Base-by-base conservation (phyloP, 2,329 filamentous ascomycete species). In the Aspergillus novoparasiticus region DNA sequence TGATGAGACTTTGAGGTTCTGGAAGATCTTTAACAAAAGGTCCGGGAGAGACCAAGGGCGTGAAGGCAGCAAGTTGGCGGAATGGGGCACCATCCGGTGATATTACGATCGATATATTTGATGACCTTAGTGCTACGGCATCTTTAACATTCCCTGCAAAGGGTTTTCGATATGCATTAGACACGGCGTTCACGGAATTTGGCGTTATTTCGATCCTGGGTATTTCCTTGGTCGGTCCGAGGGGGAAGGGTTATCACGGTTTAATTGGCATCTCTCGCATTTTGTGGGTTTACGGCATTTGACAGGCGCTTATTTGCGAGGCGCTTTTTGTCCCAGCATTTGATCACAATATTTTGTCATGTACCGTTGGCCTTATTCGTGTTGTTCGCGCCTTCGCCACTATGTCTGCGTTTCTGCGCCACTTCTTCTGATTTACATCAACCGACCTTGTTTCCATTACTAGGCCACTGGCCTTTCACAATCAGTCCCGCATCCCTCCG, bases 1-100 rank as follows among this genome's bases (percentile, higher is more conserved):
- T 19, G 95, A 99, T 69, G 95, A 99, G 81, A 99, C 95, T 0
- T 80, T 99, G 57, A 85, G 95, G 50, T 99, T 99, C 80, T 99
- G 95, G 95, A 95, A 95, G 63, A 90, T 95, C 2, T 99, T 99
- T 80, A 93, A 92, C 64, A 90, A 90, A 73, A 90, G 93, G 73
- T 89, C 91, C 32, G 89, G 90, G 30, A 84, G 87, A 64, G 83
- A 84, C 61, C 85, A 89, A 66, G 89, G 90, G 63, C 89, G 90
- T 50, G 88, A 89, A 69, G 86, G 77, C 59, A 80, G 89, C 57
- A 85, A 86, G 68, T 83, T 95, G 62, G 87, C 89, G 48, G 91
- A 92, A 76, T 95, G 91, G 91, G 90, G 90, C 57, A 89, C 94
- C 59, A 97, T 97, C 72, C 89, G 93, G 63, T 86, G 69, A 63